A percentile compares a stretch with the other conserved stretches of the same genome.
These are phyloP conservation scores for Lasiosphaeriaceae sp. DNA, from an alignment of 495 filamentous ascomycete species.

Conservation along the genomic window DNA sequence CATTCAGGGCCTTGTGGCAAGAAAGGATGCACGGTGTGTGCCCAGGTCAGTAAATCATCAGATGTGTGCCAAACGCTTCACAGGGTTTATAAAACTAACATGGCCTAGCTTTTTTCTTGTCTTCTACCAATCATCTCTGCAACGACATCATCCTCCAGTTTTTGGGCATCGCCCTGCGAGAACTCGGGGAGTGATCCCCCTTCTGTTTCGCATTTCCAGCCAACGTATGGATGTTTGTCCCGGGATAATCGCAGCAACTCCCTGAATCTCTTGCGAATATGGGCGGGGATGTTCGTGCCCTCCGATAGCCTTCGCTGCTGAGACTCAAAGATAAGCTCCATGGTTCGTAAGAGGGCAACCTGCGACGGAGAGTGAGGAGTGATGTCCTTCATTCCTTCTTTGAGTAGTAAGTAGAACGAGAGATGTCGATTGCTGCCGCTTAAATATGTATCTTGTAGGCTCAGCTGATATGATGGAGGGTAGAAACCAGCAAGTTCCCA, in stretches of 20 bases:
- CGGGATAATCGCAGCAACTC: constrained; percentile 1
- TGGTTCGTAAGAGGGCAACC: neutral
- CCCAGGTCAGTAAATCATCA: too few species aligned
- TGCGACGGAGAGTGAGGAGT: constrained; percentile 8
- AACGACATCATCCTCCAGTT: constrained; percentile 1
- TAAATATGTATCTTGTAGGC: constrained; percentile 23
- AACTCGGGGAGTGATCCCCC: constrained; percentile 1
- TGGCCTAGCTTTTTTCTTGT: neutral
- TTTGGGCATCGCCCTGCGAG: neutral
- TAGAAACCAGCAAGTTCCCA: constrained; percentile 53
- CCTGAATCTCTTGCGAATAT: constrained; percentile 15
- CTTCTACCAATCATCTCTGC: neutral
- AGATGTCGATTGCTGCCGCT: constrained; percentile 14
- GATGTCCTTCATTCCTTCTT: too few species aligned
- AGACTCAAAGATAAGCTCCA: constrained; percentile 5
- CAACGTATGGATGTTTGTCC: constrained; percentile 6
- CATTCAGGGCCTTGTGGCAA: too few species aligned
- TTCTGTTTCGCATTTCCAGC: constrained; percentile 2
- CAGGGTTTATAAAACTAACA: too few species aligned
- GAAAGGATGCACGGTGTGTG: too few species aligned
- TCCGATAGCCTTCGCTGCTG: constrained; percentile 3
- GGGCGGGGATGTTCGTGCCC: constrained; percentile 11
- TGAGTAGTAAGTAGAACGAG: constrained; percentile 20
- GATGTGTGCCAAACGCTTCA: too few species aligned
- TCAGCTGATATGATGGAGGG: constrained; percentile 27